These are phyloP conservation scores for Dictyostelium capitatum DNA, from an alignment of 78 protist species.

Conservation along the genomic window DNA sequence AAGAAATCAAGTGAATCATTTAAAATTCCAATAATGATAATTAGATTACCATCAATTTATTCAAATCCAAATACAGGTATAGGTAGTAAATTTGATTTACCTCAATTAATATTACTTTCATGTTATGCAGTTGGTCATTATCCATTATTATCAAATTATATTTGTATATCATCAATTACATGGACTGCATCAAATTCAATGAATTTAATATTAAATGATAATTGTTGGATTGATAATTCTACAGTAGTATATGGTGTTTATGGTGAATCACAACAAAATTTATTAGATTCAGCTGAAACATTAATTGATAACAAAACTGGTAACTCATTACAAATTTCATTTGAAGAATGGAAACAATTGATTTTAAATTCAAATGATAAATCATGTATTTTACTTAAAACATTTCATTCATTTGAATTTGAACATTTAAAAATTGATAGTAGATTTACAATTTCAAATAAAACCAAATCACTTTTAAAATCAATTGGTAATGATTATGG, in stretches of 20 bases:
- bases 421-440: background rate
- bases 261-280: background rate
- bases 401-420: background rate
- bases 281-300: background rate
- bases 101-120: background rate
- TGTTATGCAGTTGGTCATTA: background rate
- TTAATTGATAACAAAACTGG: no score
- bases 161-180: background rate
- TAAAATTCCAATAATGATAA: slow-evolving; percentile 14
- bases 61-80: slow-evolving; percentile 28
- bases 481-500: background rate
- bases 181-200: background rate
- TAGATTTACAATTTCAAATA: background rate
- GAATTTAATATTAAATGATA: background rate
- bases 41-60: slow-evolving; percentile 33
- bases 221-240: background rate
- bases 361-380: background rate
- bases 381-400: background rate
- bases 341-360: background rate
- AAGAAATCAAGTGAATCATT: background rate
- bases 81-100: slow-evolving; percentile 17
- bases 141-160: background rate
- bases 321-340: background rate
- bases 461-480: background rate
- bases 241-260: background rate